These are phyloP conservation scores for Emmonsiellopsis sp. DNA, from an alignment of 2,329 filamentous ascomycete species.

Conservation along the genomic window DNA sequence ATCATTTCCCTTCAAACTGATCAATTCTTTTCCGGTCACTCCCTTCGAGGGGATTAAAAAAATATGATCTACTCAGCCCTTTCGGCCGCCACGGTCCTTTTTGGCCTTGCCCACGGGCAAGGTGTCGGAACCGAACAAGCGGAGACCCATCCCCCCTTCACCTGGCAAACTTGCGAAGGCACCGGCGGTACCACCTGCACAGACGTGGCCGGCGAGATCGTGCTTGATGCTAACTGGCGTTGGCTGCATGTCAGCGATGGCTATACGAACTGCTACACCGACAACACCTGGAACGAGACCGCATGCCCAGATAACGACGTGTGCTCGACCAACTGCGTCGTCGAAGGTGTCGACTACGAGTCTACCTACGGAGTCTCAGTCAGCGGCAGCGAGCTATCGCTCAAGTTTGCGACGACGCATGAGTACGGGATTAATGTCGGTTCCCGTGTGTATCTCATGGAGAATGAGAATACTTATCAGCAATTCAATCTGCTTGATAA, in stretches of 20 bases:
- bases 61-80: constrained; percentile 16
- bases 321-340: constrained; percentile 43
- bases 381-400: constrained; percentile 34
- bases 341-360: constrained; percentile 44
- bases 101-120: constrained; percentile 39
- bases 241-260: constrained; percentile 39
- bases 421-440: constrained; percentile 19
- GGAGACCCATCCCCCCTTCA: constrained; percentile 43
- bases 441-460: constrained; percentile 52
- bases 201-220: constrained; percentile 40
- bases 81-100: constrained; percentile 35
- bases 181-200: constrained; percentile 27
- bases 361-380: constrained; percentile 40
- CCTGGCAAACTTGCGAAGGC: constrained; percentile 41
- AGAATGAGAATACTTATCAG: constrained; percentile 49
- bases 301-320: constrained; percentile 35
- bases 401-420: constrained; percentile 33
- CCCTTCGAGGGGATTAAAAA: neutral
- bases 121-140: constrained; percentile 33
- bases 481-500: constrained; percentile 52
- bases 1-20: neutral
- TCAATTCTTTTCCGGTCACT: neutral
- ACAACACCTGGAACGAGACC: constrained; percentile 36
- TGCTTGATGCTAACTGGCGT: constrained; percentile 45
- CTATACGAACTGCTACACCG: constrained; percentile 45